Conservation (phyloP, 331 rosid species). For the Prunus yedoensis region DNA sequence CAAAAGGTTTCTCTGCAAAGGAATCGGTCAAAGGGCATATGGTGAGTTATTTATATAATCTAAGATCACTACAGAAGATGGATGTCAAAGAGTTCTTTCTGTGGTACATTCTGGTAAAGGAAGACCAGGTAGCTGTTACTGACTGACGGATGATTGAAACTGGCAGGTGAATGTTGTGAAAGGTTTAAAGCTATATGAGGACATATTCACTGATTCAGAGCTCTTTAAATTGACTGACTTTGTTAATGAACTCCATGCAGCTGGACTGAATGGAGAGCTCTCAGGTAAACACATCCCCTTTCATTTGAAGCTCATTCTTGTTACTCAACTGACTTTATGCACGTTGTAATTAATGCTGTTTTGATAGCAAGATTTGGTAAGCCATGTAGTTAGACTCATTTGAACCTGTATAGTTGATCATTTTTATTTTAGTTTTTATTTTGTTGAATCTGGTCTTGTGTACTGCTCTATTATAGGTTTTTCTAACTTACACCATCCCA, state of each 20-base stretch:
- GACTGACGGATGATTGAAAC: constrained; percentile 21
- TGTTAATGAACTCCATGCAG: constrained; percentile 68
- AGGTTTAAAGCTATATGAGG: constrained; percentile 84
- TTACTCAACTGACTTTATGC: constrained; percentile 10
- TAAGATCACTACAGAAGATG: constrained; percentile 15
- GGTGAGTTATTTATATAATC: constrained; percentile 63
- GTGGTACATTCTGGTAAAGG: constrained; percentile 7
- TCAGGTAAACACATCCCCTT: constrained; percentile 31
- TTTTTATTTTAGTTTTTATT: neutral
- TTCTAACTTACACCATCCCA: neutral
- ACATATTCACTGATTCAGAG: constrained; percentile 68
- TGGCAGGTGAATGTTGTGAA: constrained; percentile 98
- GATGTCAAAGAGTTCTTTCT: constrained; percentile 19
- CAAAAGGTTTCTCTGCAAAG: constrained; percentile 95
- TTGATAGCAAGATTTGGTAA: neutral
- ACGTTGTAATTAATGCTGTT: neutral
- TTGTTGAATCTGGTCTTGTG: neutral
- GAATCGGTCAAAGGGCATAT: constrained; percentile 86
- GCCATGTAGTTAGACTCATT: neutral
- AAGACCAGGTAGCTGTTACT: constrained; percentile 28
- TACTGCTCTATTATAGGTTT: neutral
- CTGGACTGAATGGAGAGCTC: constrained; percentile 90
- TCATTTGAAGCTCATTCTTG: neutral
- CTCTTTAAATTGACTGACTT: constrained; percentile 64
- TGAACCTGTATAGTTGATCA: neutral